Evolutionary conservation across 106 monocot genomes (phyloP).

Genomic region (Posidonia australis): DNA sequence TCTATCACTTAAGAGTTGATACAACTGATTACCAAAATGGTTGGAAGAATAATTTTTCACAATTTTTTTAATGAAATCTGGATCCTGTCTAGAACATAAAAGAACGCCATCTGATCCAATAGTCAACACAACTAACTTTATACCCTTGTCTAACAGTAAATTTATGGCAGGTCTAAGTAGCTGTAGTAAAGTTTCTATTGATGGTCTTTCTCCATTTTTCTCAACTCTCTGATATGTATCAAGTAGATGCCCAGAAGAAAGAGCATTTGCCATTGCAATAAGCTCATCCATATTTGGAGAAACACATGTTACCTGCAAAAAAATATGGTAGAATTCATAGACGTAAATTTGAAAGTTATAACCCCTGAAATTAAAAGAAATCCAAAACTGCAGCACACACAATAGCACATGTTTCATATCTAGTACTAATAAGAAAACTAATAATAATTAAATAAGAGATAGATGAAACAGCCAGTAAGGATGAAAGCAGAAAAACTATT

Average conservation of each 20-base stretch:
- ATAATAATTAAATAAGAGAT: too few relatives aligned
- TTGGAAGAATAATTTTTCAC: slow-evolving; percentile 6
- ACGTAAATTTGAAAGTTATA: too few relatives aligned
- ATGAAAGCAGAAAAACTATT: too few relatives aligned
- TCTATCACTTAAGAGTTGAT: slow-evolving; percentile 18
- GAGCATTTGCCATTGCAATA: slow-evolving; percentile 60
- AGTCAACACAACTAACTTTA: slow-evolving; percentile 56
- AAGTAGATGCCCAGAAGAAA: slow-evolving; percentile 24
- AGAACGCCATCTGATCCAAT: slow-evolving; percentile 61
- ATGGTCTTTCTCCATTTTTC: slow-evolving; percentile 1
- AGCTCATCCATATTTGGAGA: slow-evolving; percentile 85
- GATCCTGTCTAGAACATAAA: slow-evolving; percentile 35
- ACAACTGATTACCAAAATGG: slow-evolving; percentile 5
- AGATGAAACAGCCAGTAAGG: too few relatives aligned
- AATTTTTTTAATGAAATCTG: slow-evolving; percentile 14
- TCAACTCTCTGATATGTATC: slow-evolving; percentile 3
- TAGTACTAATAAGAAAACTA: too few relatives aligned
- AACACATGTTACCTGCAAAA: slow-evolving; percentile 51
- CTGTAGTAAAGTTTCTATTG: slow-evolving; percentile 36
- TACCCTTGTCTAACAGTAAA: slow-evolving; percentile 48
- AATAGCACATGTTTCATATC: too few relatives aligned
- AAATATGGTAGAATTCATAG: not conserved
- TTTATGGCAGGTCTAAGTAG: slow-evolving; percentile 45
- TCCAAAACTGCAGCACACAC: too few relatives aligned
- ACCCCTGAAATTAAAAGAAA: too few relatives aligned